These are phyloP conservation scores for Angomonas ambiguus DNA, from an alignment of 208 protist genomes.

Conservation along the genomic window DNA sequence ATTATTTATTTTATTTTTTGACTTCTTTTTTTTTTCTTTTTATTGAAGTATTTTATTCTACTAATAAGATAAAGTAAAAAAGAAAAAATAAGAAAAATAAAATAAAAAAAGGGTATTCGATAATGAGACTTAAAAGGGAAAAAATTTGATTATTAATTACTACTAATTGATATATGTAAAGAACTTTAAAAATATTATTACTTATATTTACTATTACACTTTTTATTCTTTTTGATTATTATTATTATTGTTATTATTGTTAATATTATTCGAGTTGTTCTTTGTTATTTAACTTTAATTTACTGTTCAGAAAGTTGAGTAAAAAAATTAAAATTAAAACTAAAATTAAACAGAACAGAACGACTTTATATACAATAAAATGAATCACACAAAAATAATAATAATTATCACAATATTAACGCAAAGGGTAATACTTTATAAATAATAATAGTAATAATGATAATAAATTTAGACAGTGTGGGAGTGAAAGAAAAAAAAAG, in stretches of 20 bases:
- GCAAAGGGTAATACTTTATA: too few species aligned
- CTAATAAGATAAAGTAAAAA: not conserved
- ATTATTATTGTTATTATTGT: not conserved
- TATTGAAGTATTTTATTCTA: not conserved
- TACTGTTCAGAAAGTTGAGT: not conserved
- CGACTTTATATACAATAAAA: too few species aligned
- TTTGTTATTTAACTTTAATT: not conserved
- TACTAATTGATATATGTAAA: not conserved
- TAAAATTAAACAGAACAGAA: too few species aligned
- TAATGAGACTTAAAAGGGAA: not conserved
- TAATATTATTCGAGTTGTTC: too few species aligned
- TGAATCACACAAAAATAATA: too few species aligned
- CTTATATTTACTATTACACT: slow-evolving; percentile 4
- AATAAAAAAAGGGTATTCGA: not conserved
- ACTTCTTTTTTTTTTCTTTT: not conserved
- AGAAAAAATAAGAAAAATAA: not conserved
- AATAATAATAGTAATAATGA: not conserved
- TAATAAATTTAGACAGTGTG: too few species aligned
- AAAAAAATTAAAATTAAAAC: not conserved
- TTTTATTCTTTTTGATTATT: not conserved
- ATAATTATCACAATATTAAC: too few species aligned
- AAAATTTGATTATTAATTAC: not conserved
- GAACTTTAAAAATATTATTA: too few species aligned
- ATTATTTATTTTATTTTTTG: not conserved
- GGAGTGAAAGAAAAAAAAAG: too few species aligned